phyloP scores from a whole-genome alignment of 352 stramenopile genomes.

The Pythium sukuiense region DNA sequence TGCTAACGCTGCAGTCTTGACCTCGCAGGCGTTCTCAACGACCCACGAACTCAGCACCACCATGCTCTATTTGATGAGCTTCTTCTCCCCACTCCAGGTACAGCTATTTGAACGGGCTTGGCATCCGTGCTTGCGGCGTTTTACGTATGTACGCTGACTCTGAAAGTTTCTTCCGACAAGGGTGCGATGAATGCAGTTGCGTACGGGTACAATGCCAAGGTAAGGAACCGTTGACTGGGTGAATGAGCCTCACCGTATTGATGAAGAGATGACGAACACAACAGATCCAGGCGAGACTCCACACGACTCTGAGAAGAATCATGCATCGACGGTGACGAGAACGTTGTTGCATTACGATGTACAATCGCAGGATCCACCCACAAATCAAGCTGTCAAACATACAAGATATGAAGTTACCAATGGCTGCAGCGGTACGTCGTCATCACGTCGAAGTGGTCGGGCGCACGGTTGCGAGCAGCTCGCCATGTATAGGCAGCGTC shows the following conservation, averaged over 20 bases:
- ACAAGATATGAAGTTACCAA: neutral
- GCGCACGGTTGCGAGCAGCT: conserved; percentile 9
- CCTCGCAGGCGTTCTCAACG: conserved; percentile 33
- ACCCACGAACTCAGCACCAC: conserved; percentile 44
- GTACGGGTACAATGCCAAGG: conserved; percentile 69
- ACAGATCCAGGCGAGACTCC: neutral
- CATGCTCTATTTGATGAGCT: conserved; percentile 65
- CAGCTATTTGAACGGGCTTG: neutral
- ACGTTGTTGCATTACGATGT: neutral
- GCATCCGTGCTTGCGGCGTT: neutral
- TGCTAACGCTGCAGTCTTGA: neutral
- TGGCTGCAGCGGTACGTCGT: neutral
- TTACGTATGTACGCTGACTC: too few species aligned
- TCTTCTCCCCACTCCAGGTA: conserved; percentile 76
- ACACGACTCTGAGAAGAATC: neutral
- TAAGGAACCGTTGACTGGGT: conserved; percentile 23
- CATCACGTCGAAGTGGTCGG: neutral
- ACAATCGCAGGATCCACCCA: neutral
- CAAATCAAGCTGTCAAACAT: neutral
- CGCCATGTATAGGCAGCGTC: conserved; percentile 22
- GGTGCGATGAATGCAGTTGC: conserved; percentile 56
- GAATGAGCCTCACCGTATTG: neutral
- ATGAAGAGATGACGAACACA: neutral
- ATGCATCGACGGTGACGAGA: neutral
- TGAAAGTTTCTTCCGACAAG: conserved; percentile 19